phyloP scores from a whole-genome alignment of 345 rosid genomes.

The Kernera saxatilis region DNA sequence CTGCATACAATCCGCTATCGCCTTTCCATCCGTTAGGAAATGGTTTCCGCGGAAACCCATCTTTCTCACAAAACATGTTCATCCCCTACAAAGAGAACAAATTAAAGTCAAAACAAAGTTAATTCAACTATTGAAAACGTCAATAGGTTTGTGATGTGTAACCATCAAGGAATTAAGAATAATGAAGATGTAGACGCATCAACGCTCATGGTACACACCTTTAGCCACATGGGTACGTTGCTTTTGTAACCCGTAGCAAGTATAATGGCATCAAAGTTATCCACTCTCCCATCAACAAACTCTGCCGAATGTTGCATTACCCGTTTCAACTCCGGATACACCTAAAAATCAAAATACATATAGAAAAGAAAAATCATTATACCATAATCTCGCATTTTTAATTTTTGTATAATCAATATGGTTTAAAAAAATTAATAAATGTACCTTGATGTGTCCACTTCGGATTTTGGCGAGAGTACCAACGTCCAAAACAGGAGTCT shows the following conservation, averaged over 20 bases:
- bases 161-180: slow-evolving; percentile 18
- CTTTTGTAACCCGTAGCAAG: slow-evolving; percentile 90
- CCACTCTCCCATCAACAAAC: slow-evolving; percentile 64
- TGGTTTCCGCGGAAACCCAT: slow-evolving; percentile 55
- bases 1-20: slow-evolving; percentile 63
- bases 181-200: slow-evolving; percentile 25
- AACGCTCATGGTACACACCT: slow-evolving; percentile 39
- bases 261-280: slow-evolving; percentile 62
- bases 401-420: background rate
- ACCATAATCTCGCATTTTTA: background rate
- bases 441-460: slow-evolving; percentile 73
- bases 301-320: slow-evolving; percentile 44
- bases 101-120: background rate
- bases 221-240: slow-evolving; percentile 77
- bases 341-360: slow-evolving; percentile 31
- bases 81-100: slow-evolving; percentile 38
- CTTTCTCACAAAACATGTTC: slow-evolving; percentile 55
- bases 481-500: slow-evolving; percentile 84
- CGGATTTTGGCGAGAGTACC: slow-evolving; percentile 66
- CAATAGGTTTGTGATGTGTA: background rate
- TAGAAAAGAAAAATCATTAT: background rate
- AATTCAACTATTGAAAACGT: background rate
- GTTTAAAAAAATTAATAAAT: background rate
- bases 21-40: slow-evolving; percentile 89
- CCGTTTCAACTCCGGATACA: slow-evolving; percentile 51